Conservation (phyloP, 305 asterid species). For the Fraxinus ornus region DNA sequence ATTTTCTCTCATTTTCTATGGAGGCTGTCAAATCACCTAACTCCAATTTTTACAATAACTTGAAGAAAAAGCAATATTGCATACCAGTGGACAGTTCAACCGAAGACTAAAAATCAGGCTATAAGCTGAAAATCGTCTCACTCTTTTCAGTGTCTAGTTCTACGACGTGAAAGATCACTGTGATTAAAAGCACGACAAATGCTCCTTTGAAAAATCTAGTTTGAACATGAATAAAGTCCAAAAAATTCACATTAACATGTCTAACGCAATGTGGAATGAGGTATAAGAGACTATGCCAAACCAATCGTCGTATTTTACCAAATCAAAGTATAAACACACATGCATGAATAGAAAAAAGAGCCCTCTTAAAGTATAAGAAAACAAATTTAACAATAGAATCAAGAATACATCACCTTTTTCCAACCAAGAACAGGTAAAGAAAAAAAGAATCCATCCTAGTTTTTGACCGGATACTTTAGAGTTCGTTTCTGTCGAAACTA, state of each 20-base stretch:
- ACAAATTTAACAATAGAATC: neutral
- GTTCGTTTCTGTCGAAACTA: neutral
- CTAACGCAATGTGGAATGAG: neutral
- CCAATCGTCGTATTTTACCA: neutral
- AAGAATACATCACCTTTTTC: neutral
- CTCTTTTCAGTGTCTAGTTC: neutral
- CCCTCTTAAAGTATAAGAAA: neutral
- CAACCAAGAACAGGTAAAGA: neutral
- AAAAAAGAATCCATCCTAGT: neutral
- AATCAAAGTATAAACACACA: neutral
- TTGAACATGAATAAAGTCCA: conserved; percentile 17
- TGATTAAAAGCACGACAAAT: neutral
- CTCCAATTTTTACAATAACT: neutral
- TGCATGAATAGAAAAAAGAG: neutral
- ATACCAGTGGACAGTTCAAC: neutral
- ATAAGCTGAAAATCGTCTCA: neutral
- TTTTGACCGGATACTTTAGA: neutral
- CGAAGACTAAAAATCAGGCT: neutral
- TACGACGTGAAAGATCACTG: too few species aligned
- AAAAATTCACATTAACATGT: conserved; percentile 27
- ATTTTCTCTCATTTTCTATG: neutral
- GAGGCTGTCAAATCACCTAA: neutral
- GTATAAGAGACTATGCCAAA: neutral
- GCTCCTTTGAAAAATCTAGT: neutral
- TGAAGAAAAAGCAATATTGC: neutral